Evolutionary conservation across 2,329 filamentous ascomycete species (phyloP), one percentile per base, ranked within the genome.

Genomic region (Colletotrichum sp.): DNA sequence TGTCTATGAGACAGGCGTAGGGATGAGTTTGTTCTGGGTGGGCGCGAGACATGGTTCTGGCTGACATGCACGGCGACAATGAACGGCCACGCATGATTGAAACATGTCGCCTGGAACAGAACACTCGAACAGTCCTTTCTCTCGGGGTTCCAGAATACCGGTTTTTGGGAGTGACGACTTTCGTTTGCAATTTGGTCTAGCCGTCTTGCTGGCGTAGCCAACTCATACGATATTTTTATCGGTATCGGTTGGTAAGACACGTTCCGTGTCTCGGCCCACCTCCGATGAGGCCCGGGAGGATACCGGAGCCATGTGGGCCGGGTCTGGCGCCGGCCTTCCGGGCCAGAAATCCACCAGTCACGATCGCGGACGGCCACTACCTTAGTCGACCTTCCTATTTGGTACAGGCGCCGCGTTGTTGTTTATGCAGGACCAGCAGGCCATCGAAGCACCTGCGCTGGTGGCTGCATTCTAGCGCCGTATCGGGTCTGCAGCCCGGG

Each of bases 21-120:
- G 8, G 55, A 66, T 57, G 27, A 21, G 62, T 51, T 59, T 27
- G 27, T 33, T 31, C 47, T 74, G 62, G 62, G 63, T 6, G 33
- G 47, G 12, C 65, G 72, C 68, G 57, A 72, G 67, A 73, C 67
- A 73, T n/a, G 31, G n/a, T 12, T 24, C 54, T 71, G 51, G 66
- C 47, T 61, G 21, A n/a, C 15, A 34, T 58, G 2, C n/a, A 54
- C 47, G 36, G 27, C 36, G 72, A 74, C 62, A 66, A 59, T 51
- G 51, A 64, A 33, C 29, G 43, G 27, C 29, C 27, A 31, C n/a
- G 27, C n/a, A 13, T 24, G 5, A 51, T n/a, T 31, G 63, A 43
- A 59, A 36, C 61, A 57, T 16, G 8, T 38, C 15, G 43, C 47
- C 8, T 54, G 21, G 66, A 51, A 51, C 43, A 2, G 43, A 38